These are phyloP conservation scores for Uronychia binucleata DNA, from an alignment of 73 alveolate genomes.

Conservation along the genomic window DNA sequence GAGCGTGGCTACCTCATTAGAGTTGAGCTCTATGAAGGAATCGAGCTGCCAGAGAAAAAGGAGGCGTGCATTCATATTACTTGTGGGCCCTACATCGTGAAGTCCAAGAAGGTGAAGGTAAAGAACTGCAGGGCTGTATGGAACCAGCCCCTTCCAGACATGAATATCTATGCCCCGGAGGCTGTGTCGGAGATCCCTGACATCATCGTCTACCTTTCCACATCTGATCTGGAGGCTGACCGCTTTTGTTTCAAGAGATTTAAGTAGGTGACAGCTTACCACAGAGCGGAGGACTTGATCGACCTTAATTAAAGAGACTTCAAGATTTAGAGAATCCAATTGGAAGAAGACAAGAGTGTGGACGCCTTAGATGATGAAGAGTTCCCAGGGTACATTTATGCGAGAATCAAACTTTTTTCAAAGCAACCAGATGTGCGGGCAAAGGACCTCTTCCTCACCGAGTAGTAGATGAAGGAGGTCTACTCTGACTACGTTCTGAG, in stretches of 20 bases:
- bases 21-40: conserved; percentile 79
- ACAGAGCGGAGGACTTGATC: conserved; percentile 43
- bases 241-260: conserved; percentile 73
- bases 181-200: conserved; percentile 64
- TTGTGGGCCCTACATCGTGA: conserved; percentile 76
- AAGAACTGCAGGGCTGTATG: conserved; percentile 56
- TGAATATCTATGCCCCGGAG: conserved; percentile 66
- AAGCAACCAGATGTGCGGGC: conserved; percentile 46
- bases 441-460: conserved; percentile 30
- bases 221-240: conserved; percentile 48
- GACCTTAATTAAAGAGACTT: conserved; percentile 52
- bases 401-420: conserved; percentile 63
- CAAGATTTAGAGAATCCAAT: conserved; percentile 20
- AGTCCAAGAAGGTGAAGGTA: conserved; percentile 19
- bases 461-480: conserved; percentile 23
- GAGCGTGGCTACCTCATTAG: conserved; percentile 61
- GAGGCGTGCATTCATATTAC: conserved; percentile 54
- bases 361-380: conserved; percentile 80
- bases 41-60: conserved; percentile 72
- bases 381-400: conserved; percentile 78
- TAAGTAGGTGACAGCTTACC: not conserved
- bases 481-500: conserved; percentile 63
- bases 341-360: conserved; percentile 76
- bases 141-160: conserved; percentile 69
- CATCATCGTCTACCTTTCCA: conserved; percentile 69